Percentiles rank a stretch among this genome's conserved stretches.
These are phyloP conservation scores for Alternaria consortialis DNA, from an alignment of 2,329 filamentous ascomycete genomes.

Conservation along the genomic window DNA sequence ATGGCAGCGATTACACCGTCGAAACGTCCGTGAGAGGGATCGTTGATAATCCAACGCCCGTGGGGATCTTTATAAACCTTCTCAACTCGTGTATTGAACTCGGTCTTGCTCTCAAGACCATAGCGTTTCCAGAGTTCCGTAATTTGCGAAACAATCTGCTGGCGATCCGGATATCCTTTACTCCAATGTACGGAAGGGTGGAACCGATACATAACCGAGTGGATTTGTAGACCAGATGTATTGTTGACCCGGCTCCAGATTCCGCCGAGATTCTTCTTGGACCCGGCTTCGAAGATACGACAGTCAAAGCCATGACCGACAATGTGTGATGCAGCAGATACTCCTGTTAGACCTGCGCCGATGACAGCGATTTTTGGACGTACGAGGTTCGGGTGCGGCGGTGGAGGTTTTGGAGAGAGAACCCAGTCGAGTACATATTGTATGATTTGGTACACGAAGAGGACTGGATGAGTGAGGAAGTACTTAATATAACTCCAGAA, in stretches of 20 bases:
- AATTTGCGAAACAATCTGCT: slow-evolving; percentile 79
- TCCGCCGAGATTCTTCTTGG: slow-evolving; percentile 72
- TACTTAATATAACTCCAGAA: slow-evolving; percentile 27
- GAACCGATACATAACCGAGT: slow-evolving; percentile 88
- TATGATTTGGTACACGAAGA: slow-evolving; percentile 70
- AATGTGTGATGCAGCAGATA: slow-evolving; percentile 82
- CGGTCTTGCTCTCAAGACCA: slow-evolving; percentile 73
- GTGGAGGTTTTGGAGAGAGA: slow-evolving; percentile 75
- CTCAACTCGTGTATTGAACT: slow-evolving; percentile 74
- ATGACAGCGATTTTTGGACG: slow-evolving; percentile 65
- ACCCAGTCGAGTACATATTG: slow-evolving; percentile 71
- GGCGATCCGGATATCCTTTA: slow-evolving; percentile 77
- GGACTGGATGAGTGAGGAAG: slow-evolving; percentile 56
- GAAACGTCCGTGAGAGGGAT: slow-evolving; percentile 73
- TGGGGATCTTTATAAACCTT: slow-evolving; percentile 73
- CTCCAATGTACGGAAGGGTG: slow-evolving; percentile 80
- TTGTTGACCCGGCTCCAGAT: slow-evolving; percentile 88
- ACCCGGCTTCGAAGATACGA: slow-evolving; percentile 77
- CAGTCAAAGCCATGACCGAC: slow-evolving; percentile 87
- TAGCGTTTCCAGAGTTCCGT: slow-evolving; percentile 78
- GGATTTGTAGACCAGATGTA: slow-evolving; percentile 82
- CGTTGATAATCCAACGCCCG: slow-evolving; percentile 81
- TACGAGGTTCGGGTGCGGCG: slow-evolving; percentile 63
- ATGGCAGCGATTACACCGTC: slow-evolving; percentile 81
- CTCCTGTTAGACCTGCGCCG: slow-evolving; percentile 69